Evolutionary conservation across 768 basidiomycete species (phyloP).

Genomic region (Tylopilus balloui): DNA sequence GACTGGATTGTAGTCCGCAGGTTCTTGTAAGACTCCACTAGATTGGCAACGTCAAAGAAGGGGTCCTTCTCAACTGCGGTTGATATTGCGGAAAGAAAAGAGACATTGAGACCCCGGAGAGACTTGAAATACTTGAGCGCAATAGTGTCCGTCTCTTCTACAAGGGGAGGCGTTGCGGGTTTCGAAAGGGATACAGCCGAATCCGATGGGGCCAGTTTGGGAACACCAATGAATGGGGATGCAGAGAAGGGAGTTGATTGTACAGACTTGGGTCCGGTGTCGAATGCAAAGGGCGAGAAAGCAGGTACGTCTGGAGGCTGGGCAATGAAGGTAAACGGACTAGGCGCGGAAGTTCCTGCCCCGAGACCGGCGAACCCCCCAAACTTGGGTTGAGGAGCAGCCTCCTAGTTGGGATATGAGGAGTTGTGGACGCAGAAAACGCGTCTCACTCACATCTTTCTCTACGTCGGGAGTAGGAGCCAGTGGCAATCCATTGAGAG

Average conservation of each 20-base stretch:
- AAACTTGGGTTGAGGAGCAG: constrained; percentile 42
- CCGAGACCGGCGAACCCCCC: constrained; percentile 53
- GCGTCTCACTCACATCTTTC: constrained; percentile 25
- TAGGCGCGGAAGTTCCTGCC: constrained; percentile 25
- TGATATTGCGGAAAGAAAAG: constrained; percentile 54
- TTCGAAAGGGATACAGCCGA: constrained; percentile 24
- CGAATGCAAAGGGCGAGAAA: constrained; percentile 6
- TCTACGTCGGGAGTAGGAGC: constrained; percentile 19
- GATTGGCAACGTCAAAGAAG: constrained; percentile 55
- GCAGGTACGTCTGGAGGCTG: constrained; percentile 21
- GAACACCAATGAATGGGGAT: constrained; percentile 12
- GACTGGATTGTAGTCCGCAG: constrained; percentile 52
- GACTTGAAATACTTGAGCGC: constrained; percentile 59
- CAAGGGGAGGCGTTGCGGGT: constrained; percentile 14
- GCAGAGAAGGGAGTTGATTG: constrained; percentile 18
- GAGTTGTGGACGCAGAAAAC: constrained; percentile 10
- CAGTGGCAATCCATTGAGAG: constrained; percentile 26
- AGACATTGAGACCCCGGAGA: constrained; percentile 71
- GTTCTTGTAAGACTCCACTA: constrained; percentile 57
- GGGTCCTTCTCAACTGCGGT: constrained; percentile 63
- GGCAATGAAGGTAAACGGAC: constrained; percentile 40
- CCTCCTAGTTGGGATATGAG: constrained; percentile 18
- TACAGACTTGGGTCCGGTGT: constrained; percentile 8
- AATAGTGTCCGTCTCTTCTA: constrained; percentile 28
- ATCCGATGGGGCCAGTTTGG: constrained; percentile 16